Evolutionary conservation across 768 basidiomycete species (phyloP).

Genomic region (Leucogyrophana mollusca): DNA sequence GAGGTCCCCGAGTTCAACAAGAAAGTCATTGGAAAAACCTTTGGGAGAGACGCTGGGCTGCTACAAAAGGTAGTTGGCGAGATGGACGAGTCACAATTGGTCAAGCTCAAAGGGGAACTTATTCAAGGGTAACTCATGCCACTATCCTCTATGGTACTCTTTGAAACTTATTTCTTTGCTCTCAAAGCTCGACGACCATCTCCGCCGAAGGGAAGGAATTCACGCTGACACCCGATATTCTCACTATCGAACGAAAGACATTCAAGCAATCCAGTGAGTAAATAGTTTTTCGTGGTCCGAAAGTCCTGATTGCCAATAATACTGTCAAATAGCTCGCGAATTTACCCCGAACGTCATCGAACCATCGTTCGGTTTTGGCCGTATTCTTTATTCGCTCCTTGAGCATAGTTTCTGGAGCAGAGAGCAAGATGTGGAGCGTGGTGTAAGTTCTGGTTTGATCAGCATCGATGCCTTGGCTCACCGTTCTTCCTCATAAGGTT

Average conservation of each 20-base stretch:
- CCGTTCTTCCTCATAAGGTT: conserved; percentile 50
- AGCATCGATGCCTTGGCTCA: not conserved
- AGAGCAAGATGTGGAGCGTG: conserved; percentile 88
- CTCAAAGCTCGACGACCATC: conserved; percentile 52
- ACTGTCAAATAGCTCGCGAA: conserved; percentile 92
- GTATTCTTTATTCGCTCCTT: conserved; percentile 89
- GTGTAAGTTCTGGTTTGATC: conserved; percentile 50
- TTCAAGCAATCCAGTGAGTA: conserved; percentile 82
- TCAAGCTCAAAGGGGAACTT: conserved; percentile 68
- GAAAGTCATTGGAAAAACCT: conserved; percentile 85
- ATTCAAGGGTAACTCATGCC: conserved; percentile 59
- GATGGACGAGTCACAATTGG: conserved; percentile 65
- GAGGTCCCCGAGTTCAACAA: conserved; percentile 81
- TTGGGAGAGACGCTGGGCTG: conserved; percentile 75
- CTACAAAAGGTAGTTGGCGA: conserved; percentile 64
- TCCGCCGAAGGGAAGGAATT: conserved; percentile 65
- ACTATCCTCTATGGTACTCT: not conserved
- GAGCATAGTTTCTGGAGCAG: conserved; percentile 97
- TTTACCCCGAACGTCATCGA: conserved; percentile 98
- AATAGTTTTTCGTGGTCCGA: not conserved
- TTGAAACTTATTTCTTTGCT: conserved; percentile 3
- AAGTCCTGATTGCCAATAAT: too few relatives aligned
- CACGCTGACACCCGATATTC: conserved; percentile 65
- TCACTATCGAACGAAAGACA: conserved; percentile 80
- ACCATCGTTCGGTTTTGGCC: conserved; percentile 96